Evolutionary conservation across 1,284 basidiomycete species (phyloP).

Genomic region (Rhodotorula sp.): DNA sequence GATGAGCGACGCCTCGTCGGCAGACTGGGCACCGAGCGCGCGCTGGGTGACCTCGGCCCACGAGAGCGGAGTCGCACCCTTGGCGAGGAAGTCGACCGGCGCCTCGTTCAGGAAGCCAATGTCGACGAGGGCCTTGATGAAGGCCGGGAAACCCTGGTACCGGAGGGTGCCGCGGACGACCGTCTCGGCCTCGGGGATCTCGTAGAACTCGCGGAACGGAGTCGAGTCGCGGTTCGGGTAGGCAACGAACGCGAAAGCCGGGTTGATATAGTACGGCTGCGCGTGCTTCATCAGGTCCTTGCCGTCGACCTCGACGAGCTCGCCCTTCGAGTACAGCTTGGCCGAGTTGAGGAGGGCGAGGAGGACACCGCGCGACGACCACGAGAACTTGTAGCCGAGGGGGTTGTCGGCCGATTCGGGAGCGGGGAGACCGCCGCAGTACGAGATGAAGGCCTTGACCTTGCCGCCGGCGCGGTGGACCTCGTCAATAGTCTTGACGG

Average conservation of each 20-base stretch:
- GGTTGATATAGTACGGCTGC: slow-evolving; percentile 91
- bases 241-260: slow-evolving; percentile 77
- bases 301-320: slow-evolving; percentile 63
- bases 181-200: slow-evolving; percentile 91
- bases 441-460: slow-evolving; percentile 92
- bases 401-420: slow-evolving; percentile 88
- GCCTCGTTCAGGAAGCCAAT: slow-evolving; percentile 82
- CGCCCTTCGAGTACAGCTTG: slow-evolving; percentile 69
- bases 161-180: slow-evolving; percentile 90
- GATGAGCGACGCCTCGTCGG: slow-evolving; percentile 71
- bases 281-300: slow-evolving; percentile 80
- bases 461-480: slow-evolving; percentile 93
- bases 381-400: slow-evolving; percentile 98
- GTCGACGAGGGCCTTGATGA: slow-evolving; percentile 83
- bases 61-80: slow-evolving; percentile 60
- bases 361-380: slow-evolving; percentile 95
- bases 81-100: slow-evolving; percentile 71
- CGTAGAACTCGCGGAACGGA: slow-evolving; percentile 78
- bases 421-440: slow-evolving; percentile 94
- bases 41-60: slow-evolving; percentile 79
- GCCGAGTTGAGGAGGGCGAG: slow-evolving; percentile 92
- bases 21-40: slow-evolving; percentile 69
- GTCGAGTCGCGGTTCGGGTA: slow-evolving; percentile 97
- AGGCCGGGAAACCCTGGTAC: slow-evolving; percentile 98
- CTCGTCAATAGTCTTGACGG: slow-evolving; percentile 93